A percentile compares a stretch with the other conserved stretches of the same genome.
These are phyloP conservation scores for Arthroderma sp. DNA, from an alignment of 2,329 filamentous ascomycete genomes.

Conservation along the genomic window DNA sequence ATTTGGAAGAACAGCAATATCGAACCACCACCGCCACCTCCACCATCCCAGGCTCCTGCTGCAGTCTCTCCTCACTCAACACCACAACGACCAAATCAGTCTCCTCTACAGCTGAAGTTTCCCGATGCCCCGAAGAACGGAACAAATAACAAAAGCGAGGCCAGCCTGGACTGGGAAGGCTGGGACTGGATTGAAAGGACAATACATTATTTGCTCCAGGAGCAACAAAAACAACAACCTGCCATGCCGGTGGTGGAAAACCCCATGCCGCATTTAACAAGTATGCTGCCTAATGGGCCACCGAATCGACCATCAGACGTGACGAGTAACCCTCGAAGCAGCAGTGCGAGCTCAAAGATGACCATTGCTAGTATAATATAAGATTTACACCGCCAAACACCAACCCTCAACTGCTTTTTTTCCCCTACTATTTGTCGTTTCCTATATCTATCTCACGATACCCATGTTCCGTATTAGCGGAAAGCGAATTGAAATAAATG, in stretches of 20 bases:
- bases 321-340: constrained; percentile 14
- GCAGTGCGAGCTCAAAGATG: constrained; percentile 28
- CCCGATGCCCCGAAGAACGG: no score
- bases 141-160: no score
- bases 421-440: no score
- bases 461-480: no score
- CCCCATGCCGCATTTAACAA: no score
- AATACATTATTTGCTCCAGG: constrained; percentile 42
- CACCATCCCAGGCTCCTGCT: background rate
- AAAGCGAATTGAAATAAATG: no score
- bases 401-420: no score
- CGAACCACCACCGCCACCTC: constrained; percentile 16
- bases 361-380: constrained; percentile 35
- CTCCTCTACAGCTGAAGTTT: no score
- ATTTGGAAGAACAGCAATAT: constrained; percentile 58
- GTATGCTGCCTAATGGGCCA: background rate
- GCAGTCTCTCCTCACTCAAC: no score
- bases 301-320: constrained; percentile 13
- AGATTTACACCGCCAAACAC: constrained; percentile 5
- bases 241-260: background rate
- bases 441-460: no score
- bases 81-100: no score
- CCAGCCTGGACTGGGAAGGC: constrained; percentile 48
- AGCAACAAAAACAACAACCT: constrained; percentile 25
- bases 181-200: constrained; percentile 63